Conservation (phyloP, 768 basidiomycete genomes). For the Ramaria sp. region DNA sequence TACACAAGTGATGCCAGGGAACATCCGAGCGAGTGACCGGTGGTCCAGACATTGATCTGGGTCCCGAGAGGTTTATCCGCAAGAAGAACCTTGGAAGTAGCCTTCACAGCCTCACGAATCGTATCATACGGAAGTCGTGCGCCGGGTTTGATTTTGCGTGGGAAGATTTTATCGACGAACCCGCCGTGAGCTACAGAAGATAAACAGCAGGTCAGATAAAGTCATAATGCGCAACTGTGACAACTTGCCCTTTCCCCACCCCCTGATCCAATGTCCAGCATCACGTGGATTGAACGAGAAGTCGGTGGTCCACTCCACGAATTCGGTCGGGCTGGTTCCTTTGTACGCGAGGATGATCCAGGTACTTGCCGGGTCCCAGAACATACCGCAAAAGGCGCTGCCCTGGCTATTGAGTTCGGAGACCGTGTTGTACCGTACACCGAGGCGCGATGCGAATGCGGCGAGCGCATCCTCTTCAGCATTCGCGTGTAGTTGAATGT, state of each 20-base stretch:
- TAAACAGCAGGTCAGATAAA: neutral
- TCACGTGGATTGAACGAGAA: conserved; percentile 12
- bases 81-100: conserved; percentile 10
- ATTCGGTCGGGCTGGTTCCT: conserved; percentile 14
- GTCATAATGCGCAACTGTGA: neutral
- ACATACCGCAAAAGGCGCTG: conserved; percentile 14
- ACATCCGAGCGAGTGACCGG: conserved; percentile 14
- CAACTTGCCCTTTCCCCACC: conserved; percentile 11
- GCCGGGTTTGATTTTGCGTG: conserved; percentile 10
- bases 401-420: conserved; percentile 13
- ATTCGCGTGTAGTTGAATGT: conserved; percentile 10
- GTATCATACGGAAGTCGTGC: conserved; percentile 14
- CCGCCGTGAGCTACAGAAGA: conserved; percentile 11
- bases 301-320: conserved; percentile 15
- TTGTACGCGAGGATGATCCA: conserved; percentile 16
- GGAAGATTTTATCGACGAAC: conserved; percentile 13
- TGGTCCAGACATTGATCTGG: conserved; percentile 14
- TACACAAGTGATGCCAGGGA: conserved; percentile 15
- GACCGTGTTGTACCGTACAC: conserved; percentile 13
- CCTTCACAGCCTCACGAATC: conserved; percentile 12
- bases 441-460: conserved; percentile 8
- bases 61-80: conserved; percentile 10
- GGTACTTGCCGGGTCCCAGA: conserved; percentile 13
- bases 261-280: conserved; percentile 13
- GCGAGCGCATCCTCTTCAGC: conserved; percentile 12